These are phyloP conservation scores for Scalesia atractyloides DNA, from an alignment of 129 eudicot genomes.

Conservation along the genomic window DNA sequence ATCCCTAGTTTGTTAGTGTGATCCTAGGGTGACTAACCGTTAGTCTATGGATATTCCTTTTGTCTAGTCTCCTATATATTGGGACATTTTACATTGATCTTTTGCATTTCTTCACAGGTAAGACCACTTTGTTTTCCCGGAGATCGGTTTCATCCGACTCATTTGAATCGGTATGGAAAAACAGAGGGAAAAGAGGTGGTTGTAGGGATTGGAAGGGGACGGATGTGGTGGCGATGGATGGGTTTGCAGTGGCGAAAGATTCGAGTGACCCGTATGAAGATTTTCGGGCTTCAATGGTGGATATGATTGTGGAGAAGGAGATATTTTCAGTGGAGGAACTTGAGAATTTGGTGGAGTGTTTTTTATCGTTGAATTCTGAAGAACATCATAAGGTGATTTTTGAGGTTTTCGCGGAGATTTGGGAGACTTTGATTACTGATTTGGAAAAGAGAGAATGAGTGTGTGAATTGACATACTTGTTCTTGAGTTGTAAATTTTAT, in stretches of 20 bases:
- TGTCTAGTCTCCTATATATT: too few species aligned
- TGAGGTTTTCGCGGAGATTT: conserved; percentile 74
- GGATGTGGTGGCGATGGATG: conserved; percentile 11
- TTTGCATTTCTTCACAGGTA: background rate
- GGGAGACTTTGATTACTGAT: conserved; percentile 55
- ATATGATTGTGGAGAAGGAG: conserved; percentile 81
- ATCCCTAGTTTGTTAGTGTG: too few species aligned
- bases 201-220: too few species aligned
- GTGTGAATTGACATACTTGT: too few species aligned
- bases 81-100: too few species aligned
- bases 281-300: conserved; percentile 87
- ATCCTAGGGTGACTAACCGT: too few species aligned
- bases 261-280: conserved; percentile 78
- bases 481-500: too few species aligned
- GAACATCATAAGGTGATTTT: conserved; percentile 66
- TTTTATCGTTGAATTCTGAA: conserved; percentile 57
- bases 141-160: conserved; percentile 36
- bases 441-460: too few species aligned
- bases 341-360: conserved; percentile 62
- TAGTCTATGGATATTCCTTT: too few species aligned
- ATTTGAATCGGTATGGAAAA: conserved; percentile 27
- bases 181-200: too few species aligned
- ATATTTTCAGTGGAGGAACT: conserved; percentile 64
- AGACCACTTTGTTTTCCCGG: conserved; percentile 54
- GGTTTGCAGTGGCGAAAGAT: conserved; percentile 52